These are phyloP conservation scores for Phytophthora idaei DNA, from an alignment of 352 stramenopile species.

Conservation along the genomic window DNA sequence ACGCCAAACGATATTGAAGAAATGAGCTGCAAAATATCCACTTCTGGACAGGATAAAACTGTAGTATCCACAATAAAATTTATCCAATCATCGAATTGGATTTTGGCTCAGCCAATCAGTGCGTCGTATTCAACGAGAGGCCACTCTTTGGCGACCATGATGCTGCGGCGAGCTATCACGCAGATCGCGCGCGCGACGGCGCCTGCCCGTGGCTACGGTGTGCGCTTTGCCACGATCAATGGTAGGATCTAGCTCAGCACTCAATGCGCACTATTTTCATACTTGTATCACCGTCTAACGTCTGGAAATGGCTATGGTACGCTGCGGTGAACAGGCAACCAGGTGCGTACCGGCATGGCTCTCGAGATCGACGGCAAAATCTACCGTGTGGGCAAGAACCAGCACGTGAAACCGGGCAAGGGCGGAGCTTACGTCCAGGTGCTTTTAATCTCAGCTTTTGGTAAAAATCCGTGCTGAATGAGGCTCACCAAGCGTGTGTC, in stretches of 20 bases:
- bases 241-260: constrained; percentile 29
- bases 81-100: background rate
- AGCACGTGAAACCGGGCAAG: constrained; percentile 88
- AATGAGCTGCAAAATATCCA: constrained; percentile 8
- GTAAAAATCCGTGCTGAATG: background rate
- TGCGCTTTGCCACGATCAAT: constrained; percentile 74
- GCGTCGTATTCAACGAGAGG: constrained; percentile 1
- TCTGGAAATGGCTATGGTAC: constrained; percentile 11
- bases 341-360: constrained; percentile 82
- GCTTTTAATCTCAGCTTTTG: constrained; percentile 2
- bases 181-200: constrained; percentile 36
- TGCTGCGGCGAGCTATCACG: constrained; percentile 50
- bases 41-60: background rate
- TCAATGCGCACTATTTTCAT: background rate
- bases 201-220: constrained; percentile 33
- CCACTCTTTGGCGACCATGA: constrained; percentile 16
- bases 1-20: constrained; percentile 16
- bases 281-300: background rate
- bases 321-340: constrained; percentile 59
- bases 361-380: constrained; percentile 85
- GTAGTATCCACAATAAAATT: background rate
- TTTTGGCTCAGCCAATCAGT: constrained; percentile 20
- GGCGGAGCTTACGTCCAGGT: constrained; percentile 83
- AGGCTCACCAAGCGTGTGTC: constrained; percentile 7
- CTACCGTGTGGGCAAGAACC: constrained; percentile 84